Evolutionary conservation across 805 yeast genomes (phyloP).

Genomic region (Peterozyma toletana): DNA sequence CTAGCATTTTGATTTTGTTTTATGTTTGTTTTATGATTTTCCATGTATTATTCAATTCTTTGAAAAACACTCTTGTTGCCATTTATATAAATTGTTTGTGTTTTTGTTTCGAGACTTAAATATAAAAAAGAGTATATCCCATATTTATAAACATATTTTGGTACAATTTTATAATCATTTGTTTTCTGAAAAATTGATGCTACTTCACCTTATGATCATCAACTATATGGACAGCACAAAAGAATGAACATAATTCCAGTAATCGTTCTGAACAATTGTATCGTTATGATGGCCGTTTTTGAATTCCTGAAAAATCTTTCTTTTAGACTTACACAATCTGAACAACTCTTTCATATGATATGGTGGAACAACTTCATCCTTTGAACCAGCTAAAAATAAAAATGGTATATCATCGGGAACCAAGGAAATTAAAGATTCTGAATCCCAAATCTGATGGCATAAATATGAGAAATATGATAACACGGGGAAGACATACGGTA

Average conservation of each 20-base stretch:
- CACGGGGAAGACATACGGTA: conserved; percentile 69
- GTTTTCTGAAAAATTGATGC: no score
- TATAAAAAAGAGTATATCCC: no score
- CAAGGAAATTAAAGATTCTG: conserved; percentile 49
- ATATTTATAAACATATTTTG: no score
- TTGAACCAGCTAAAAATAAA: conserved; percentile 62
- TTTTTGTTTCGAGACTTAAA: no score
- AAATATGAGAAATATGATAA: conserved; percentile 46
- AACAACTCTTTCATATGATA: conserved; percentile 61
- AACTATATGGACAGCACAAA: conserved; percentile 33
- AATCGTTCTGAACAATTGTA: conserved; percentile 65
- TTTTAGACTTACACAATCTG: conserved; percentile 39
- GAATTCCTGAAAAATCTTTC: conserved; percentile 48
- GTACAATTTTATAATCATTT: no score
- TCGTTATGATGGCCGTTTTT: conserved; percentile 74
- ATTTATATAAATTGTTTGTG: no score
- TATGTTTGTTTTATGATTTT: background rate
- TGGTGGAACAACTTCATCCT: conserved; percentile 92
- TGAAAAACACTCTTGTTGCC: no score
- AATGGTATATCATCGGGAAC: conserved; percentile 54
- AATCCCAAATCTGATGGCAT: conserved; percentile 81
- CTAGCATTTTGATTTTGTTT: background rate
- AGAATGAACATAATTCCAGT: conserved; percentile 64
- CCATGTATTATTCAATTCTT: no score
- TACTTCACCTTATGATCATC: no score